phyloP scores from a whole-genome alignment of 2,329 filamentous ascomycete genomes.

The Metarhizium brunneum region DNA sequence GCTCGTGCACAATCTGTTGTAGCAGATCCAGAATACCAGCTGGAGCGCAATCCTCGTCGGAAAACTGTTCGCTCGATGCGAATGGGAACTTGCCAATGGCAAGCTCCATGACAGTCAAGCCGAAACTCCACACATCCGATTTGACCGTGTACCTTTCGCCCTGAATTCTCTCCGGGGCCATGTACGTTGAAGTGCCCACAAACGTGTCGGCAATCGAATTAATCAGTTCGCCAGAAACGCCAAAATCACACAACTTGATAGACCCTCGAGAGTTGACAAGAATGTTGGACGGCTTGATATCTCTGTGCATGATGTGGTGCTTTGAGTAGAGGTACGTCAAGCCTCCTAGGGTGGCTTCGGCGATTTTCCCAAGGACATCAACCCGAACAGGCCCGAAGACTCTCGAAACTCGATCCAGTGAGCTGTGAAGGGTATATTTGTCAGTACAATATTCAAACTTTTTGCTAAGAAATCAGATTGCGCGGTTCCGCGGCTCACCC shows the following conservation, averaged over 20 bases:
- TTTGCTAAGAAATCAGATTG: neutral
- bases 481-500: constrained; percentile 58
- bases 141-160: constrained; percentile 96
- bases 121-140: constrained; percentile 98
- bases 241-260: constrained; percentile 98
- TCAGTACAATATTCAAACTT: neutral
- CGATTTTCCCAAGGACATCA: constrained; percentile 94
- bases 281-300: constrained; percentile 98
- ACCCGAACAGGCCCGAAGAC: constrained; percentile 93
- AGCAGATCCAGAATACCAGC: constrained; percentile 92
- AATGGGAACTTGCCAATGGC: constrained; percentile 98
- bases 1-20: constrained; percentile 96
- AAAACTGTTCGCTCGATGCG: constrained; percentile 59
- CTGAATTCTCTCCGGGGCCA: constrained; percentile 97
- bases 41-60: constrained; percentile 70
- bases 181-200: constrained; percentile 97
- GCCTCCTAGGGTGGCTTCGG: constrained; percentile 87
- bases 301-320: constrained; percentile 97
- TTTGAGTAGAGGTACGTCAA: constrained; percentile 91
- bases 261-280: constrained; percentile 87
- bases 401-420: constrained; percentile 86
- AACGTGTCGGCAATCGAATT: constrained; percentile 98
- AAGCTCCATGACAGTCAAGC: constrained; percentile 89
- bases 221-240: constrained; percentile 94
- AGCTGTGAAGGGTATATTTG: constrained; percentile 38